Conservation (phyloP, 2,329 filamentous ascomycete species). For the Pyrenochaeta sp. region DNA sequence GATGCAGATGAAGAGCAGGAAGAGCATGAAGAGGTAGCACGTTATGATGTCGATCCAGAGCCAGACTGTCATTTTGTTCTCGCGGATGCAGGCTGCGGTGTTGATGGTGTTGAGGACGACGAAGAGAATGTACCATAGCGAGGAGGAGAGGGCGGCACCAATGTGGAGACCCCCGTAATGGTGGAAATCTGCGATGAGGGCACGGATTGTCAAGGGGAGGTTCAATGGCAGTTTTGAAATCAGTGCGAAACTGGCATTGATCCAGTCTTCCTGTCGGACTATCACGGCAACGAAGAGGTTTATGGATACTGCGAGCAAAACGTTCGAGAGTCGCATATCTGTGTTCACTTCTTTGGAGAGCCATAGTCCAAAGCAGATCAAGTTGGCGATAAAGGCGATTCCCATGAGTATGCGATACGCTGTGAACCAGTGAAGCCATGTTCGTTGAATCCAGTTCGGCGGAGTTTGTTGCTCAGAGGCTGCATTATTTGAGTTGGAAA, state of each 20-base stretch:
- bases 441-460: conserved; percentile 1
- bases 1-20: conserved; percentile 33
- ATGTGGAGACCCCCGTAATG: conserved; percentile 46
- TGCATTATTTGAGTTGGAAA: neutral
- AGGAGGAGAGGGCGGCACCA: conserved; percentile 39
- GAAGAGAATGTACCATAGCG: conserved; percentile 56
- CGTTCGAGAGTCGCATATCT: neutral
- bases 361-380: conserved; percentile 1
- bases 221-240: conserved; percentile 36
- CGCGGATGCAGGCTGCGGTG: conserved; percentile 14
- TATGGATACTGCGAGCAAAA: conserved; percentile 37
- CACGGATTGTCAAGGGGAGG: conserved; percentile 33
- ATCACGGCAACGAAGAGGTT: conserved; percentile 45
- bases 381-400: conserved; percentile 15
- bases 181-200: conserved; percentile 35
- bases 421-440: conserved; percentile 23
- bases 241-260: conserved; percentile 38
- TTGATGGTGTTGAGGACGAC: conserved; percentile 38
- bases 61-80: conserved; percentile 16
- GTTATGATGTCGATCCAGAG: conserved; percentile 27
- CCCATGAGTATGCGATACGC: conserved; percentile 24
- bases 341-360: neutral
- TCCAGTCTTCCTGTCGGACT: conserved; percentile 42
- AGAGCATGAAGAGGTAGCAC: conserved; percentile 18
- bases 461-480: neutral